Evolutionary conservation across 371 early-diverging fungal species (phyloP).

Genomic region (Globomyces sp.): DNA sequence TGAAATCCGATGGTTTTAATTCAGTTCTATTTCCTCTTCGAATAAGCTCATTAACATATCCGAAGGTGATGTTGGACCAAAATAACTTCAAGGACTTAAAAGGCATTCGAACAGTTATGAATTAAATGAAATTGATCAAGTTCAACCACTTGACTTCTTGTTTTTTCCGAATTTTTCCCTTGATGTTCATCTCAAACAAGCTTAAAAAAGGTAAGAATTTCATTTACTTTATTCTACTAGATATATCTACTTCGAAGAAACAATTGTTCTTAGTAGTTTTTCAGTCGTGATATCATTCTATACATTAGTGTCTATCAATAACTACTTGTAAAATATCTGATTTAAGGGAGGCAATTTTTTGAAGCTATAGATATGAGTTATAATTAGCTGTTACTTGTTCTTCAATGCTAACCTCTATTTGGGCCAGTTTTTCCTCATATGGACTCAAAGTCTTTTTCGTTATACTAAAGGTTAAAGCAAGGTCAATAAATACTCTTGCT

Average conservation of each 20-base stretch:
- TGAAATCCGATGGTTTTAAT: not conserved
- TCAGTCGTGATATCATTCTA: conserved; percentile 5
- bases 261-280: conserved; percentile 4
- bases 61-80: not conserved
- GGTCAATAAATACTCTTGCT: conserved; percentile 20
- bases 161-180: too few relatives aligned
- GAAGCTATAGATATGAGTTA: not conserved
- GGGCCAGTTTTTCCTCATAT: conserved; percentile 36
- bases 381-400: conserved; percentile 17
- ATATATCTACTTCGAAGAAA: not conserved
- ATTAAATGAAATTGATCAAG: too few relatives aligned
- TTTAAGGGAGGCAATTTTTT: conserved; percentile 4
- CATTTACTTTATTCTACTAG: too few relatives aligned
- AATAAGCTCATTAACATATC: conserved; percentile 11
- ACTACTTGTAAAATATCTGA: not conserved
- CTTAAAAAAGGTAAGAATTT: too few relatives aligned
- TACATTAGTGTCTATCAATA: not conserved
- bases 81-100: not conserved
- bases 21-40: not conserved
- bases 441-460: conserved; percentile 35
- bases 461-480: conserved; percentile 13
- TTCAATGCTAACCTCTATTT: conserved; percentile 41
- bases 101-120: too few relatives aligned
- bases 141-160: too few relatives aligned
- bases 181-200: too few relatives aligned